Base-by-base conservation (phyloP, 495 filamentous ascomycete species). In the Terfezia boudieri region DNA sequence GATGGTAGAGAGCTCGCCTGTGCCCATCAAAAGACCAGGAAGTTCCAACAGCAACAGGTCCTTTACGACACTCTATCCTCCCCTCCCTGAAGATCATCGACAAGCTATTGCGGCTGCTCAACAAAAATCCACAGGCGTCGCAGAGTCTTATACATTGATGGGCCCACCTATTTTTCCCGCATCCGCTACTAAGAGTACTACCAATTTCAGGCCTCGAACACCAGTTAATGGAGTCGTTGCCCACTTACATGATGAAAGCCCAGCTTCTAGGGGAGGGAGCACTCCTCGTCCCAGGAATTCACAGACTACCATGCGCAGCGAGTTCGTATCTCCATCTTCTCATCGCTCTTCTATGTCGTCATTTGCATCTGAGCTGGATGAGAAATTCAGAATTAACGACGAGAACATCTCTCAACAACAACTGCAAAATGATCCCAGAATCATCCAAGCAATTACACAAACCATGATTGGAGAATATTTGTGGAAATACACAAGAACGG, bases 391-490 rank as follows among this genome's bases (percentile, higher is more conserved):
- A 60, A 82, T 83, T 53, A 72, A 76, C 16, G 63, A 71, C 20
- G 77, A 75, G 48, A 80, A 76, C 36, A 68, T 82, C 43, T 23
- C 49, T 14, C 51, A 36, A 53, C 62, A 12, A 51, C 58, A 49
- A 54, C 49, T 48, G 60, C 52, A 12, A 23, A 73, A 76, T 0
- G 90, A 98, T 67, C 89, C 90, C 52, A 81, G 90, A 57, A 96
- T 98, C 86, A 96, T 98, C 56, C 89, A 96, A 71, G 90, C 90
- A 49, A 95, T 98, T 58, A 96, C 92, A 7, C 90, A 98, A 68
- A 98, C 90, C 10, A 98, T 98, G 90, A 96, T 96, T 63, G 90
- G 90, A 53, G 90, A 98, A 64, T 95, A 87, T 67, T 75, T 96
- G 14, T 98, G 90, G 90, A 98, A 98, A 64, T 98, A 98, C 67